A percentile compares a stretch with the other conserved stretches of the same genome.
These are phyloP conservation scores for Mayamaea pseudoterrestris DNA, from an alignment of 108 stramenopile genomes.

Conservation along the genomic window DNA sequence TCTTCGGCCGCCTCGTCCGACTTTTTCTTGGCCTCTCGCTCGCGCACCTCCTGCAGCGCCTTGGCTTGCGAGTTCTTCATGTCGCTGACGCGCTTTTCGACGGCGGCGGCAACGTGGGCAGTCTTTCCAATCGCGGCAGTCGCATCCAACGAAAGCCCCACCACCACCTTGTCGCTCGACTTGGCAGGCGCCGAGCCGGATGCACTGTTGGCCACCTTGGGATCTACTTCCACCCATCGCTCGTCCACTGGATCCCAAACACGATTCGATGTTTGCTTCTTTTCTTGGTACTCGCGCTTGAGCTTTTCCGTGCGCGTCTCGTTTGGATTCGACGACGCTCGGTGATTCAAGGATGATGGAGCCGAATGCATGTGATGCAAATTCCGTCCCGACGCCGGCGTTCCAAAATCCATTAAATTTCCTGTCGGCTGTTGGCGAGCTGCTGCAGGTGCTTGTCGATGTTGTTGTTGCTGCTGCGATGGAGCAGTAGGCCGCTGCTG, in stretches of 20 bases:
- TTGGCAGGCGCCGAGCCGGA: constrained; percentile 7
- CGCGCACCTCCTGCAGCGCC: constrained; percentile 54
- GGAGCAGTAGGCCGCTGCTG: too few relatives aligned
- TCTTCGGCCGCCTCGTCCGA: constrained; percentile 63
- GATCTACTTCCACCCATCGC: constrained; percentile 77
- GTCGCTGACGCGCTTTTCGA: constrained; percentile 58
- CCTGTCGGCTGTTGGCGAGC: constrained; percentile 13
- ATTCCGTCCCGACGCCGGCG: constrained; percentile 20
- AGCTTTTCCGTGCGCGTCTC: constrained; percentile 66
- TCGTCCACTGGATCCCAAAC: constrained; percentile 88
- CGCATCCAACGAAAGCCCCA: constrained; percentile 60
- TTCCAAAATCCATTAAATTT: constrained; percentile 63
- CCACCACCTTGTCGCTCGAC: constrained; percentile 17
- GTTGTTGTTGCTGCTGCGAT: constrained; percentile 9
- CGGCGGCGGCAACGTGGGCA: constrained; percentile 43
- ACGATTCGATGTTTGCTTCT: constrained; percentile 41
- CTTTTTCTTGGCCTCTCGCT: constrained; percentile 50
- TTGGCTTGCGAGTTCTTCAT: constrained; percentile 62
- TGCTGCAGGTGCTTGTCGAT: constrained; percentile 6
- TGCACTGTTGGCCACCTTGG: constrained; percentile 26
- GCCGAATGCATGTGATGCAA: constrained; percentile 45
- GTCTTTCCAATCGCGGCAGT: constrained; percentile 63
- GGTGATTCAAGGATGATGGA: constrained; percentile 17
- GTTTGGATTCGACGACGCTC: constrained; percentile 32
- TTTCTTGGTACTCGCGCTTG: constrained; percentile 58